Conservation (phyloP, 306 rosid genomes). For the Vigna unguiculata region DNA sequence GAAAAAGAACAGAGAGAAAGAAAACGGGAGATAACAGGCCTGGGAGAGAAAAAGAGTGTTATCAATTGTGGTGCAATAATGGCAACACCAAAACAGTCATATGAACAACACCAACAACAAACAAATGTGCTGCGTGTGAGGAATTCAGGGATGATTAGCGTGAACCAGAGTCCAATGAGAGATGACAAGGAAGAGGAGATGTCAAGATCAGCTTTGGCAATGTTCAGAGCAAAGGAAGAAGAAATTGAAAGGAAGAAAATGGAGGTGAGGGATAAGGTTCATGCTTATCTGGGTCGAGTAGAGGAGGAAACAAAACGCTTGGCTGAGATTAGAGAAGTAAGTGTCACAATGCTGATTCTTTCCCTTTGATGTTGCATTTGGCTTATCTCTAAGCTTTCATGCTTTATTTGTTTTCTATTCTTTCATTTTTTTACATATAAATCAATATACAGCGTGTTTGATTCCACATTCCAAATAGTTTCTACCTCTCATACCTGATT, state of each 20-base stretch:
- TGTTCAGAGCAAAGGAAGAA: conserved; percentile 84
- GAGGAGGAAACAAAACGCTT: conserved; percentile 81
- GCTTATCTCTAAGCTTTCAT: conserved; percentile 1
- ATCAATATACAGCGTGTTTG: conserved; percentile 9
- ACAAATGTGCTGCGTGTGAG: conserved; percentile 53
- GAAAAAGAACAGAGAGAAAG: conserved; percentile 30
- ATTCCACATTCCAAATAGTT: neutral
- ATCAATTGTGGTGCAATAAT: conserved; percentile 55
- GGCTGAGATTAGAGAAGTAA: conserved; percentile 91
- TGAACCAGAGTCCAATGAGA: conserved; percentile 62
- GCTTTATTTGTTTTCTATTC: neutral
- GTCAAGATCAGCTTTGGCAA: conserved; percentile 75
- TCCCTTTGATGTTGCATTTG: conserved; percentile 11
- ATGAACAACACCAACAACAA: conserved; percentile 58
- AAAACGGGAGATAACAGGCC: conserved; percentile 25
- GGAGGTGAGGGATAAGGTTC: conserved; percentile 88
- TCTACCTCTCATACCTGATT: neutral
- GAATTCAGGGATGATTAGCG: conserved; percentile 61
- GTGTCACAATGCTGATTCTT: conserved; percentile 42
- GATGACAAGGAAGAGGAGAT: conserved; percentile 87
- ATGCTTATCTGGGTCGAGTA: conserved; percentile 72
- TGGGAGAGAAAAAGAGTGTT: conserved; percentile 40
- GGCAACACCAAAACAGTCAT: conserved; percentile 73
- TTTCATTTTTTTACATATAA: neutral
- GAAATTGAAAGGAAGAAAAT: conserved; percentile 87